Base-by-base conservation (phyloP, 2,329 filamentous ascomycete genomes). In the Pseudocercospora pini-densiflorae region DNA sequence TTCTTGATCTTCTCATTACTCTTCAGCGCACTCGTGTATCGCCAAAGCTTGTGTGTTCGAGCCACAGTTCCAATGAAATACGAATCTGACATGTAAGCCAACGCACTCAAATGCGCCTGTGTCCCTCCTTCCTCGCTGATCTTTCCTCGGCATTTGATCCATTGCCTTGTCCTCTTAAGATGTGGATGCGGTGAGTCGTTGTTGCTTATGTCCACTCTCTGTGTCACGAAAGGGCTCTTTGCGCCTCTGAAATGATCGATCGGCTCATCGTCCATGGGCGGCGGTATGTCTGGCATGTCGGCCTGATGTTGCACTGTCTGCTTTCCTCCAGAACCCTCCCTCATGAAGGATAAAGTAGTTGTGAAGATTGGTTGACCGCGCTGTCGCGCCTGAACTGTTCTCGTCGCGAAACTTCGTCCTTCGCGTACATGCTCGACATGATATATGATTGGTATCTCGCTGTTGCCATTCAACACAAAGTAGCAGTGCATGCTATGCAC, bases 401-500 rank as follows among this genome's bases (percentile, higher is more conserved):
- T 87, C 43, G 95, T 98, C 62, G 92, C 90, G 79, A 94, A 99
- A 60, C 91, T 94, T 66, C 90, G 89, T 8, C 95, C 95, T 77
- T 97, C 93, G 63, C 95, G 90, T 57, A 99, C 93, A 61, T 92
- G 88, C 82, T 98, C 95, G 55, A 99, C 95, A 77, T 97, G 92
- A 82, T 97, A 98, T 68, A 97, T 86, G 71, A 98, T 91, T 33
- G 95, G 94, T 19, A 95, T 90, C 67, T 91, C 88, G 12, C 88
- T 86, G 76, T 94, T 92, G 29, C 95, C 95, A 4, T 94, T 94
- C 1, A 98, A 89, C 36, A 99, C 89, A 79, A 99, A 99, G 84
- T 98, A 99, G 87, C 95, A 98, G 86, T 99, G 95, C 91, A 97
- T 97, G 77, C 91, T 94, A 84, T 99, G 95, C 59, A 95, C 89